A percentile compares a stretch with the other conserved stretches of the same genome.
Conservation (phyloP, 345 rosid genomes). For the Raphanus raphanistrum region DNA sequence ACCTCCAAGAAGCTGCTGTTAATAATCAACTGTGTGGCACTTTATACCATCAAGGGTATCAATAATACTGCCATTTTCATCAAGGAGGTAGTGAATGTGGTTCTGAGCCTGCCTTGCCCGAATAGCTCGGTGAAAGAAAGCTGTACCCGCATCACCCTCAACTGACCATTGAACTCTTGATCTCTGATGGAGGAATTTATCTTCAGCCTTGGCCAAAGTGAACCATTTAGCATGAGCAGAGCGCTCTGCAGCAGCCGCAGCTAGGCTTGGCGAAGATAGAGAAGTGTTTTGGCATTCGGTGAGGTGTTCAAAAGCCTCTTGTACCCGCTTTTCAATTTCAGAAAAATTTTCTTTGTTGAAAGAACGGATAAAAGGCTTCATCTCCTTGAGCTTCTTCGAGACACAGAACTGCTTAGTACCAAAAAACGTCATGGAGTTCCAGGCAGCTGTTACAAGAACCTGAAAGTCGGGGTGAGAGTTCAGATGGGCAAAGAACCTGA, state of each 20-base stretch:
- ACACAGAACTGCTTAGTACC: neutral
- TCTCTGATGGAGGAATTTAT: neutral
- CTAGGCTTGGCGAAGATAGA: too few relatives aligned
- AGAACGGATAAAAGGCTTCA: neutral
- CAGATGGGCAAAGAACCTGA: neutral
- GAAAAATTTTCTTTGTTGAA: neutral
- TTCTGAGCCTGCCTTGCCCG: neutral
- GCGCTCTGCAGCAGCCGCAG: neutral
- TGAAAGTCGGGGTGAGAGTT: neutral
- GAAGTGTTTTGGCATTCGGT: too few relatives aligned
- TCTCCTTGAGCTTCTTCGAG: neutral
- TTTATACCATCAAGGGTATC: neutral
- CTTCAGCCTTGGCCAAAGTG: neutral
- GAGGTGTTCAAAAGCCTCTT: neutral
- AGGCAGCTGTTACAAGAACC: neutral
- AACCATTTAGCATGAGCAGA: neutral
- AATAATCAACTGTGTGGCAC: neutral
- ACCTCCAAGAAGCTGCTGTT: neutral
- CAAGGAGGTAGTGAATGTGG: neutral
- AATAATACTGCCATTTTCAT: neutral
- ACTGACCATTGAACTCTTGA: neutral
- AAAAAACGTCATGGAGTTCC: neutral
- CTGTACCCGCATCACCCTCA: neutral
- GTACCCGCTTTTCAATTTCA: neutral
- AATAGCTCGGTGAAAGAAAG: neutral